A percentile compares a stretch with the other conserved stretches of the same genome.
These are phyloP conservation scores for Boletus tomentosulus DNA, from an alignment of 768 basidiomycete species.

Conservation along the genomic window DNA sequence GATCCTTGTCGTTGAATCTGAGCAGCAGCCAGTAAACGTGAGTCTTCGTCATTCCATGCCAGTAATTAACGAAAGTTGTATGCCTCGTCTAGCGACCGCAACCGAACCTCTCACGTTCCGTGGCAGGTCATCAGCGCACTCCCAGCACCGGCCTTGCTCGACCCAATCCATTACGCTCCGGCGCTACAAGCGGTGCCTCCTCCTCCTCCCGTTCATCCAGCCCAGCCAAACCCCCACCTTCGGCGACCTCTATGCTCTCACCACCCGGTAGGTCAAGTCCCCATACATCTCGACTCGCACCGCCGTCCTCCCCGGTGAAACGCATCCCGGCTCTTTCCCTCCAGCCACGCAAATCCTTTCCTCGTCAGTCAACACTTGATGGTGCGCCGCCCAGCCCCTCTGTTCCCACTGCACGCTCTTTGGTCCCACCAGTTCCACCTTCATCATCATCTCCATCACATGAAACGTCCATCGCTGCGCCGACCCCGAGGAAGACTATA, in stretches of 20 bases:
- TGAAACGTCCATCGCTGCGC: slow-evolving; percentile 11
- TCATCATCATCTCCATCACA: slow-evolving; percentile 20
- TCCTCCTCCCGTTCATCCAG: slow-evolving; percentile 67
- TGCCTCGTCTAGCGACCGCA: slow-evolving; percentile 25
- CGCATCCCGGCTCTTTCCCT: slow-evolving; percentile 43
- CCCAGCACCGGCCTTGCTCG: slow-evolving; percentile 46
- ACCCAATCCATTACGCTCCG: slow-evolving; percentile 39
- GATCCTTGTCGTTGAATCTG: slow-evolving; percentile 39
- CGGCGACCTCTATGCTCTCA: slow-evolving; percentile 25
- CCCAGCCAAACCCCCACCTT: slow-evolving; percentile 45
- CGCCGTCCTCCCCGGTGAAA: slow-evolving; percentile 54
- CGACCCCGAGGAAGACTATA: slow-evolving; percentile 35
- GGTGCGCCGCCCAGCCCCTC: slow-evolving; percentile 30
- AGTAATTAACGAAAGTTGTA: not conserved
- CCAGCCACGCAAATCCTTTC: slow-evolving; percentile 48
- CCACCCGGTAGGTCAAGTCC: slow-evolving; percentile 28
- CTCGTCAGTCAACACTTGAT: slow-evolving; percentile 40
- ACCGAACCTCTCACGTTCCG: slow-evolving; percentile 26
- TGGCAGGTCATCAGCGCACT: slow-evolving; percentile 56
- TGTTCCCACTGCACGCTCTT: slow-evolving; percentile 20
- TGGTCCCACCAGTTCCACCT: slow-evolving; percentile 18
- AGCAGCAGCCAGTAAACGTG: slow-evolving; percentile 24
- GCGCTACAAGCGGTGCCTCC: slow-evolving; percentile 33
- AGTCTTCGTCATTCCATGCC: slow-evolving; percentile 6
- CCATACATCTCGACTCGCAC: slow-evolving; percentile 27